These are phyloP conservation scores for Triangularia setosa DNA, from an alignment of 2,329 filamentous ascomycete genomes.

Conservation along the genomic window DNA sequence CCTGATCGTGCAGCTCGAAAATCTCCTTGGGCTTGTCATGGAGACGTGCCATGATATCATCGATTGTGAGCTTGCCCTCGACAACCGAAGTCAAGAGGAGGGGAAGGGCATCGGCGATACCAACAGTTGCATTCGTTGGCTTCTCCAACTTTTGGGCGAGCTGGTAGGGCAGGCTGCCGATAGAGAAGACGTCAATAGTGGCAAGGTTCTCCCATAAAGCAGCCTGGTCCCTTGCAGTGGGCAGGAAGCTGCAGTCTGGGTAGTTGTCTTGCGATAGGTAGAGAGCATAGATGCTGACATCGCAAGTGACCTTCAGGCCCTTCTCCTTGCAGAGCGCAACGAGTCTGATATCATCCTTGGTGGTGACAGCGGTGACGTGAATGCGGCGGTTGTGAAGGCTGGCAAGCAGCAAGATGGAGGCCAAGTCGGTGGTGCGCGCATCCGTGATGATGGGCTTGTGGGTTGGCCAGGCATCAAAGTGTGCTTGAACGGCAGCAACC, in stretches of 20 bases:
- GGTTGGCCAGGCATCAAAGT: conserved; percentile 73
- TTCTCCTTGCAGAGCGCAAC: conserved; percentile 77
- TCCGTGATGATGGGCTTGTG: conserved; percentile 80
- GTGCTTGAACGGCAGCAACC: conserved; percentile 72
- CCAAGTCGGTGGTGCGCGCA: conserved; percentile 74
- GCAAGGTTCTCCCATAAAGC: conserved; percentile 70
- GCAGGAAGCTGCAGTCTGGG: conserved; percentile 63
- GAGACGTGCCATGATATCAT: conserved; percentile 66
- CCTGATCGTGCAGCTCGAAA: conserved; percentile 77
- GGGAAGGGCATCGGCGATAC: conserved; percentile 70
- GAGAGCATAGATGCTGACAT: conserved; percentile 75
- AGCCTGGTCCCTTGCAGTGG: conserved; percentile 63
- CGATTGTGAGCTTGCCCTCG: conserved; percentile 68
- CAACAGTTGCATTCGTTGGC: conserved; percentile 56
- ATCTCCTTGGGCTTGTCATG: conserved; percentile 78
- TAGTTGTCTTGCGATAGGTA: conserved; percentile 71
- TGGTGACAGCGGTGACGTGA: conserved; percentile 77
- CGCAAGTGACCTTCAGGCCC: conserved; percentile 77
- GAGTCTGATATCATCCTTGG: conserved; percentile 72
- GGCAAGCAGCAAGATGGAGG: conserved; percentile 73
- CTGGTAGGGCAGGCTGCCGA: conserved; percentile 75
- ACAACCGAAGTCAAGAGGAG: conserved; percentile 71
- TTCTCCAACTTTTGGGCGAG: conserved; percentile 55
- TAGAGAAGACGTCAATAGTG: conserved; percentile 74
- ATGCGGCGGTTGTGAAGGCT: conserved; percentile 75